Base-by-base conservation (phyloP, 129 eudicot genomes). In the Artemisia argyi region DNA sequence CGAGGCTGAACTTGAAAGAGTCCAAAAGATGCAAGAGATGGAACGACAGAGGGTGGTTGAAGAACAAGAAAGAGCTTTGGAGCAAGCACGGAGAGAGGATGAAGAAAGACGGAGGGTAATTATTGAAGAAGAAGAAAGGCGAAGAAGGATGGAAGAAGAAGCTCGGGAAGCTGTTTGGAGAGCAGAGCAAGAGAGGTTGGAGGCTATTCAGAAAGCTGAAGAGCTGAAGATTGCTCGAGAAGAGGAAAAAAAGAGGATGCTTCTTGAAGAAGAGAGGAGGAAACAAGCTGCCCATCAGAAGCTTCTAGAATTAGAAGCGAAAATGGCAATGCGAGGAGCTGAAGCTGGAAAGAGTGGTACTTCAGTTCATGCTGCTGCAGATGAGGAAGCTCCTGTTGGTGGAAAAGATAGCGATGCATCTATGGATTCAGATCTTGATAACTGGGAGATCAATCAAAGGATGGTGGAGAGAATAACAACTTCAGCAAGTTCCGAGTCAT, bases 1-100 rank as follows among this genome's bases (percentile, higher is more conserved):
- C 65, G 99, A 95, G 77, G 99, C 99, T 60, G 99, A 95, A 55
- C 91, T 95, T 61, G 99, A 95, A 76, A 83, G 96, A 76, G 97
- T 95, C 62, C 99, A 95, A 78, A 90, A 84, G 79, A 83, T 95
- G 91, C 99, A 95, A 80, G 97, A 95, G 79, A 87, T 88, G 88
- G 99, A 95, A 83, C 68, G 99, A 15, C 89, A 88, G 71, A 83
- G 86, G 58, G 48, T 83, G 1, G 77, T 86, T 68, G 94, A 88
- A 73, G 96, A 95, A 79, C 99, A 95, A 68, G 97, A 95, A 84
- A 83, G 91, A 66, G 90, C 91, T 52, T 56, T 83, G 78, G 97
- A 95, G 78, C 90, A 88, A 79, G 89, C 94, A 61, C 84, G 91
- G 20, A 81, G 85, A 77, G 96, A 95, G 71, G 97, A 88, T 70